phyloP scores from a whole-genome alignment of 148 eudicot genomes.

The Vaccinium vitisidaea region DNA sequence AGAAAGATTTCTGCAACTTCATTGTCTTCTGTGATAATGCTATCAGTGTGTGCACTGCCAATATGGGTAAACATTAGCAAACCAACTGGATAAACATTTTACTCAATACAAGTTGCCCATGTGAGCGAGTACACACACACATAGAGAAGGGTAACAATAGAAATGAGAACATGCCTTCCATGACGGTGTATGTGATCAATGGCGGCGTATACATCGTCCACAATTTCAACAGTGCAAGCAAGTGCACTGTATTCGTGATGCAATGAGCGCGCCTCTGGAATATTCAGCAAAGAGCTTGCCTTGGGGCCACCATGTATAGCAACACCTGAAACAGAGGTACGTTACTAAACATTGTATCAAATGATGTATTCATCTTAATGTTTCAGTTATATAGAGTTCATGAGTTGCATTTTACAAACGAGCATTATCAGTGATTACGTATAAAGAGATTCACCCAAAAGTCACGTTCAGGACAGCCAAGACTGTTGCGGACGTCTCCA shows the following conservation, averaged over 20 bases:
- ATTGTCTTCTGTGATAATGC: constrained; percentile 75
- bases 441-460: neutral
- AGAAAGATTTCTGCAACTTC: constrained; percentile 69
- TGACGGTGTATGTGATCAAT: constrained; percentile 85
- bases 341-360: neutral
- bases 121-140: neutral
- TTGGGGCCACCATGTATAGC: constrained; percentile 77
- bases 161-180: constrained; percentile 64
- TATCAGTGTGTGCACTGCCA: constrained; percentile 88
- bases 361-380: neutral
- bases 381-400: neutral
- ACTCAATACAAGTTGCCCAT: neutral
- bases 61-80: neutral
- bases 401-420: neutral
- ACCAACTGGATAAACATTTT: neutral
- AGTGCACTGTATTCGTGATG: constrained; percentile 85
- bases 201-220: constrained; percentile 85
- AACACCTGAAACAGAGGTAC: constrained; percentile 55
- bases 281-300: constrained; percentile 53
- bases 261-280: constrained; percentile 64
- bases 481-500: neutral
- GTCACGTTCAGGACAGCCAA: neutral
- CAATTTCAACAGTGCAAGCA: constrained; percentile 91
- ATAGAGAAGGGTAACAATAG: neutral
- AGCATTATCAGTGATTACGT: neutral